A percentile compares a stretch with the other conserved stretches of the same genome.
phyloP scores from a whole-genome alignment of 108 stramenopile genomes.

The Asterionellopsis glacialis region DNA sequence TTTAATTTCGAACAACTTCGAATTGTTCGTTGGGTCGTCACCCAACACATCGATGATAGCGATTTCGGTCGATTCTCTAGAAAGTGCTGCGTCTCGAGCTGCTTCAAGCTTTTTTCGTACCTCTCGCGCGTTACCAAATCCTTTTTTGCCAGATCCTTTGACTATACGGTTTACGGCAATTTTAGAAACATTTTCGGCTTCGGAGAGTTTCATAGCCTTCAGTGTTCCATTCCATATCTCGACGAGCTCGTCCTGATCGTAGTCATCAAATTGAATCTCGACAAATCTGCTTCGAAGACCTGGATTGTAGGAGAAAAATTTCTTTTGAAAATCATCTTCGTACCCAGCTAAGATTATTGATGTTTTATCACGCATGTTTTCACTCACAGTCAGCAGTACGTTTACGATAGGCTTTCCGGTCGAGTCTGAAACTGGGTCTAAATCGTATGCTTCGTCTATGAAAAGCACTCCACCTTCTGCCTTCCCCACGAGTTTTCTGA shows the following conservation, averaged over 20 bases:
- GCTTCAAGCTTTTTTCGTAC: constrained; percentile 28
- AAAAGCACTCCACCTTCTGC: constrained; percentile 80
- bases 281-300: constrained; percentile 35
- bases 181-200: constrained; percentile 15
- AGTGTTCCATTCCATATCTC: constrained; percentile 25
- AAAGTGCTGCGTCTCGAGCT: constrained; percentile 20
- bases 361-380: constrained; percentile 27
- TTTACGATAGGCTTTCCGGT: constrained; percentile 57
- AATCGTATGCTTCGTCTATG: constrained; percentile 75
- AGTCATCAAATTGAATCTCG: constrained; percentile 36
- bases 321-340: constrained; percentile 36
- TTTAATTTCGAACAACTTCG: background rate
- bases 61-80: constrained; percentile 16
- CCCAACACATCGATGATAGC: constrained; percentile 27
- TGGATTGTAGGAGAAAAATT: constrained; percentile 32
- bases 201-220: constrained; percentile 18
- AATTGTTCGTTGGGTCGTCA: constrained; percentile 19
- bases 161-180: constrained; percentile 26
- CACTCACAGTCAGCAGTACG: constrained; percentile 24
- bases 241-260: constrained; percentile 35
- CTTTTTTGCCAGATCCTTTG: constrained; percentile 29
- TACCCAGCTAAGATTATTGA: constrained; percentile 48
- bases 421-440: constrained; percentile 56
- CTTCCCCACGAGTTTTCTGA: constrained; percentile 50
- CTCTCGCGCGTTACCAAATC: constrained; percentile 50